Evolutionary conservation across 768 basidiomycete species (phyloP), one percentile per base, ranked within the genome.

Genomic region (Leccinum uliginosum): DNA sequence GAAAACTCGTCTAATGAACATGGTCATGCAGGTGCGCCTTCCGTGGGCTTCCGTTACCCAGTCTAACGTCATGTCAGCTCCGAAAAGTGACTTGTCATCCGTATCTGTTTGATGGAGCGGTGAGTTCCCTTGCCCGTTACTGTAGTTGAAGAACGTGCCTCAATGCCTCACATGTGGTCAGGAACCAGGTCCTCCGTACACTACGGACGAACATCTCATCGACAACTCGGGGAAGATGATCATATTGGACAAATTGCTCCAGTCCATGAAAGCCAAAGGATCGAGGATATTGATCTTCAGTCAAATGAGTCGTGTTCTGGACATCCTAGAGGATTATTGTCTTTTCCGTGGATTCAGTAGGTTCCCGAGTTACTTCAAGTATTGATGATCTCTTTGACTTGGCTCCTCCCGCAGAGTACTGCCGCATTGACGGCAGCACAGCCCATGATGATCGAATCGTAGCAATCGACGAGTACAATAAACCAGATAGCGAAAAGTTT

Each of bases 181-280:
- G 87, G 96, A 99, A 76, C 97, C 97, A 2, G 96, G 97, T 29
- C 97, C 96, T 1, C 97, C 97, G 0, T 99, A 95, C 73, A 98
- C 95, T 4, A 98, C 96, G 1, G 96, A 98, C 70, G 94, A 96
- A 71, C 97, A 99, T 71, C 81, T 99, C 38, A 80, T 98, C 62
- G 80, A 95, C 63, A 97, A 96, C 68, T 90, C 84, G 0, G 97
- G 96, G 35, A 98, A 98, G 76, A 98, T 98, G 96, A 77, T 96
- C 54, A 95, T 99, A 58, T 83, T 99, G 27, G 95, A 99, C 77
- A 98, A 93, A 71, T 79, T 99, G 0, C 83, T 98, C 19, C 77
- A 78, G 55, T 84, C 81, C 32, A 89, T 98, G 91, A 93, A 91
- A 66, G 85, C 75, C 23, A 94, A 94, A 70, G 95, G 93, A n/a